These are phyloP conservation scores for Chalaropsis thielavioides DNA, from an alignment of 2,329 filamentous ascomycete species.

Conservation along the genomic window DNA sequence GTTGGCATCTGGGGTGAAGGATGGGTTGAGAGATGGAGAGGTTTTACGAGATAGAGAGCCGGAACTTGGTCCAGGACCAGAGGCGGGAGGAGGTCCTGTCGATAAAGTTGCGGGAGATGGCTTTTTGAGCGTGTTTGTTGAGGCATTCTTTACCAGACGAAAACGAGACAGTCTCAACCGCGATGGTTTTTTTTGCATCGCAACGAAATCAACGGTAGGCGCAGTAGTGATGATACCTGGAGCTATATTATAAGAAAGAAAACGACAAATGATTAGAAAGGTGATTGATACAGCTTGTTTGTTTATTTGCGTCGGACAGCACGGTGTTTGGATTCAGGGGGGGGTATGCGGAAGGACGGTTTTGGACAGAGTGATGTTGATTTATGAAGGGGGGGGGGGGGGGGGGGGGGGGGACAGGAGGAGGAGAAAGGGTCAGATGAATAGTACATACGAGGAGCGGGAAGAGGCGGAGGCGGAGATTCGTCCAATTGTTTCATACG, in stretches of 20 bases:
- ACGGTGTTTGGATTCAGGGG: constrained; percentile 1
- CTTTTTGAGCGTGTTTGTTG: background rate
- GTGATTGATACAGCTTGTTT: background rate
- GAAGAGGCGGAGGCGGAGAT: constrained; percentile 40
- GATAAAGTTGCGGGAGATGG: background rate
- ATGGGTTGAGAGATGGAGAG: constrained; percentile 13
- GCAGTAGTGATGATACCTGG: constrained; percentile 81
- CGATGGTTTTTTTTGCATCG: constrained; percentile 40
- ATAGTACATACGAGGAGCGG: constrained; percentile 35
- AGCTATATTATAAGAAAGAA: constrained; percentile 29
- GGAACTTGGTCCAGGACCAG: constrained; percentile 11
- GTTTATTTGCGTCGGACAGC: background rate
- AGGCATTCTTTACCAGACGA: constrained; percentile 37
- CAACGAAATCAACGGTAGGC: constrained; percentile 53
- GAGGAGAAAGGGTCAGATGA: background rate
- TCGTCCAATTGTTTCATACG: constrained; percentile 55
- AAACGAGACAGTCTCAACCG: constrained; percentile 40
- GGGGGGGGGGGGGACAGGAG: background rate
- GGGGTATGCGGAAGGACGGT: background rate
- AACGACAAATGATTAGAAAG: background rate
- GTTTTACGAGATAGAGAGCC: constrained; percentile 11
- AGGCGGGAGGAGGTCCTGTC: background rate
- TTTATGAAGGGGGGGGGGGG: background rate
- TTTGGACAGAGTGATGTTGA: background rate
- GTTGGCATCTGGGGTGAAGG: constrained; percentile 6